A percentile compares a stretch with the other conserved stretches of the same genome.
Evolutionary conservation across 106 monocot species (phyloP).

Genomic region (Dendrobium officinale): DNA sequence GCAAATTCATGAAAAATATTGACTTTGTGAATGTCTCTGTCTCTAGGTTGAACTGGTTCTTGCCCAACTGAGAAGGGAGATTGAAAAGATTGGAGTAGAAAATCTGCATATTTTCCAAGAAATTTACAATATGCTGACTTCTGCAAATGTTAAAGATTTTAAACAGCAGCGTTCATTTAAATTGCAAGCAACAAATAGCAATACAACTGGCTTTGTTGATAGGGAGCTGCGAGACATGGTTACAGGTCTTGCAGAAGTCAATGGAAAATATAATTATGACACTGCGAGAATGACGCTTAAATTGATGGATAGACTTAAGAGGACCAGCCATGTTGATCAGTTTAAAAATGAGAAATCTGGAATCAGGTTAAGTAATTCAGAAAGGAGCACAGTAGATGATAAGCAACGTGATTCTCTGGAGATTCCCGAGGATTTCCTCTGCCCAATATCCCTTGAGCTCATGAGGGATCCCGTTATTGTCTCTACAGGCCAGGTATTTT

Average conservation of each 20-base stretch:
- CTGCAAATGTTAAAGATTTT: conserved; percentile 13
- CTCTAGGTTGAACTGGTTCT: conserved; percentile 55
- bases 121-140: conserved; percentile 36
- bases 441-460: conserved; percentile 68
- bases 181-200: not conserved
- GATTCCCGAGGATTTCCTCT: conserved; percentile 61
- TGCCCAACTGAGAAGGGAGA: conserved; percentile 50
- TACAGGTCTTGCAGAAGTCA: conserved; percentile 31
- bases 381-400: conserved; percentile 18
- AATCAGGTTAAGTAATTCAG: conserved; percentile 5
- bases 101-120: conserved; percentile 49
- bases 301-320: conserved; percentile 23
- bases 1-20: not conserved
- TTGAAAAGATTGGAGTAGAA: conserved; percentile 35
- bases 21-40: not conserved
- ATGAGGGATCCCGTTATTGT: conserved; percentile 80
- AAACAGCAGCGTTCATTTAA: conserved; percentile 9
- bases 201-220: conserved; percentile 11
- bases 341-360: conserved; percentile 7
- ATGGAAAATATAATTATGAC: conserved; percentile 29
- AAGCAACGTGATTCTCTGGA: conserved; percentile 36
- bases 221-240: conserved; percentile 27
- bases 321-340: not conserved
- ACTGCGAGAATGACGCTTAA: conserved; percentile 16
- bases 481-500: conserved; percentile 58